A percentile compares a stretch with the other conserved stretches of the same genome.
Conservation (phyloP, 768 basidiomycete genomes). For the Lepiota venenata region DNA sequence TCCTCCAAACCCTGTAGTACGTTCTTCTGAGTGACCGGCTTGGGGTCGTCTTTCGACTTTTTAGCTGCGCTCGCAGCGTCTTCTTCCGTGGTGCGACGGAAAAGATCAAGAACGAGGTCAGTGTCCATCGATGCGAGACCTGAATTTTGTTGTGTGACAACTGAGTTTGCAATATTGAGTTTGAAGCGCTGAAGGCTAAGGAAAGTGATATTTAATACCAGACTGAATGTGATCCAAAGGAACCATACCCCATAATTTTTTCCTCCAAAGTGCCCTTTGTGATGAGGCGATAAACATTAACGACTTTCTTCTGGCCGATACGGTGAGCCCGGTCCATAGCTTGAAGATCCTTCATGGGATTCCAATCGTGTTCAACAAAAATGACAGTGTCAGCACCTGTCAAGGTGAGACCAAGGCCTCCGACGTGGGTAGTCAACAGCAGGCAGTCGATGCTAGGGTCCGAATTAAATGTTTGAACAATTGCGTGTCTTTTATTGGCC, state of each 20-base stretch:
- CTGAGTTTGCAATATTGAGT: slow-evolving; percentile 93
- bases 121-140: slow-evolving; percentile 96
- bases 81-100: slow-evolving; percentile 79
- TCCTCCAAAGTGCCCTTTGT: slow-evolving; percentile 97
- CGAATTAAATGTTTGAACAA: slow-evolving; percentile 97
- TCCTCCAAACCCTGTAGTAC: slow-evolving; percentile 89
- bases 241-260: slow-evolving; percentile 96
- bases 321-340: slow-evolving; percentile 99
- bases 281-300: slow-evolving; percentile 96
- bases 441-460: slow-evolving; percentile 98
- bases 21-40: slow-evolving; percentile 74
- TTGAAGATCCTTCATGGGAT: slow-evolving; percentile 99
- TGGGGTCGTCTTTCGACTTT: slow-evolving; percentile 50
- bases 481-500: slow-evolving; percentile 88
- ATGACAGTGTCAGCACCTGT: slow-evolving; percentile 99
- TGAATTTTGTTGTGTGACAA: slow-evolving; percentile 96
- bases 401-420: slow-evolving; percentile 91
- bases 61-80: slow-evolving; percentile 50
- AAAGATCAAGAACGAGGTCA: slow-evolving; percentile 92
- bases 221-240: background rate
- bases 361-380: slow-evolving; percentile 99
- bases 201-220: slow-evolving; percentile 11
- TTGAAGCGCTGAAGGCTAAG: slow-evolving; percentile 95
- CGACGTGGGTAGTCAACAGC: slow-evolving; percentile 93
- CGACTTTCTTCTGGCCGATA: slow-evolving; percentile 97